phyloP scores from a whole-genome alignment of 768 basidiomycete genomes.

The Calocybe indica region DNA sequence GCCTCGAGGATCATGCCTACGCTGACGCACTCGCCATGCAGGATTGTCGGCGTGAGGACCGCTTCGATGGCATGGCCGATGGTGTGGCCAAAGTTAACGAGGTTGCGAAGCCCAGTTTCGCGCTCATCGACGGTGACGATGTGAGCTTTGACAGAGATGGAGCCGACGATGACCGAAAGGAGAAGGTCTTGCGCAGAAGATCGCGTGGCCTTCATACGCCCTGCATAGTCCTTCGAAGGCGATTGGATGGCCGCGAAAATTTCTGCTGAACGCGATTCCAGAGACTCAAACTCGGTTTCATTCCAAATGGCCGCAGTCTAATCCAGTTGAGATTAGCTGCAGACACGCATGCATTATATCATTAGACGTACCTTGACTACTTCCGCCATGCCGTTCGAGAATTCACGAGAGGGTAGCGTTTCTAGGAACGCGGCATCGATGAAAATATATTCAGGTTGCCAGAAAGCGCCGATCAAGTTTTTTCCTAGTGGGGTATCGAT shows the following conservation, averaged over 20 bases:
- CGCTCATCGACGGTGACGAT: constrained; percentile 97
- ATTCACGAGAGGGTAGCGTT: constrained; percentile 86
- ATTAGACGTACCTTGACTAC: constrained; percentile 75
- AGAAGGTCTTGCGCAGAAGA: constrained; percentile 76
- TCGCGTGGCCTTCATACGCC: constrained; percentile 58
- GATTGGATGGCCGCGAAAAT: constrained; percentile 83
- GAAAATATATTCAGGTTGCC: constrained; percentile 97
- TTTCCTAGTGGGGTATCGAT: constrained; percentile 98
- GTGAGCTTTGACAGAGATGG: constrained; percentile 92
- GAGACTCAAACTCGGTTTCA: constrained; percentile 78
- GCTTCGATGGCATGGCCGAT: constrained; percentile 99
- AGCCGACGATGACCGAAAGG: constrained; percentile 86
- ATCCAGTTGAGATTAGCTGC: constrained; percentile 2
- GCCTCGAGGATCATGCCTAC: constrained; percentile 97
- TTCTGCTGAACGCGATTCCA: constrained; percentile 81
- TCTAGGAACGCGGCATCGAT: constrained; percentile 96
- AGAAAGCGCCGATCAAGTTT: constrained; percentile 97
- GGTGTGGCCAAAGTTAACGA: constrained; percentile 98
- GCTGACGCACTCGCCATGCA: constrained; percentile 95
- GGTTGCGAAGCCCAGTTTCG: constrained; percentile 94
- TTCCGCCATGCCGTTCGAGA: constrained; percentile 99
- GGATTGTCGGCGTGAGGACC: constrained; percentile 84
- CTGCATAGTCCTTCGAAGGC: constrained; percentile 52
- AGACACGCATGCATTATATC: not conserved
- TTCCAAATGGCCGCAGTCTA: constrained; percentile 99